Conservation (phyloP, 441 rosid species). For the Gossypium lobatum region DNA sequence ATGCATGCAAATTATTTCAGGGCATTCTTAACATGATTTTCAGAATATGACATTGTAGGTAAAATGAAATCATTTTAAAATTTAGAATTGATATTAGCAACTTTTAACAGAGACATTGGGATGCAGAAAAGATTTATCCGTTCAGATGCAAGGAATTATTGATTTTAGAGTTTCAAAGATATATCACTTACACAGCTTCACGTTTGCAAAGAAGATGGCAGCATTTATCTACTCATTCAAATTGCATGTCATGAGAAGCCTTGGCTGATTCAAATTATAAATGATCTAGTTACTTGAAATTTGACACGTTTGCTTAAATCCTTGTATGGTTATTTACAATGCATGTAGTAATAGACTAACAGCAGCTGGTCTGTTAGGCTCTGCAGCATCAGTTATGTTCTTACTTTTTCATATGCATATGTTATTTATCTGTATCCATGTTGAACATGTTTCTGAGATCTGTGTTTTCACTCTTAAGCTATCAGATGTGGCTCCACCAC, state of each 20-base stretch:
- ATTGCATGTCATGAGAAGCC: neutral
- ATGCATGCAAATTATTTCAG: conserved; percentile 4
- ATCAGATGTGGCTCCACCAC: conserved; percentile 38
- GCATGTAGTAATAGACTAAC: neutral
- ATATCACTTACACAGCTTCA: neutral
- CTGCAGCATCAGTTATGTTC: neutral
- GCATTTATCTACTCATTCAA: neutral
- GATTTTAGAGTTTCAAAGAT: neutral
- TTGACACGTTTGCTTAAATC: neutral
- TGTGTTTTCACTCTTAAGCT: conserved; percentile 27
- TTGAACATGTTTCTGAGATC: conserved; percentile 3
- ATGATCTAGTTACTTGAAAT: conserved; percentile 3
- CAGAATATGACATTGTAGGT: neutral
- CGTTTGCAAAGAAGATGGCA: neutral
- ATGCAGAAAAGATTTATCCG: neutral
- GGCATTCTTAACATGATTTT: conserved; percentile 6
- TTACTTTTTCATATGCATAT: neutral
- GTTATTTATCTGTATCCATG: neutral
- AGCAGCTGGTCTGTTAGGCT: neutral
- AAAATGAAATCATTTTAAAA: neutral
- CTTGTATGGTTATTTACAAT: neutral
- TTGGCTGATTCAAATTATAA: neutral
- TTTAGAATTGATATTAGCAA: neutral
- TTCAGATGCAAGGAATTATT: neutral
- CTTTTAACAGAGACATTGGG: neutral